Evolutionary conservation across 192 early-diverging fungal species (phyloP), one percentile per base, ranked within the genome.

Genomic region (Ambispora gerdemannii): DNA sequence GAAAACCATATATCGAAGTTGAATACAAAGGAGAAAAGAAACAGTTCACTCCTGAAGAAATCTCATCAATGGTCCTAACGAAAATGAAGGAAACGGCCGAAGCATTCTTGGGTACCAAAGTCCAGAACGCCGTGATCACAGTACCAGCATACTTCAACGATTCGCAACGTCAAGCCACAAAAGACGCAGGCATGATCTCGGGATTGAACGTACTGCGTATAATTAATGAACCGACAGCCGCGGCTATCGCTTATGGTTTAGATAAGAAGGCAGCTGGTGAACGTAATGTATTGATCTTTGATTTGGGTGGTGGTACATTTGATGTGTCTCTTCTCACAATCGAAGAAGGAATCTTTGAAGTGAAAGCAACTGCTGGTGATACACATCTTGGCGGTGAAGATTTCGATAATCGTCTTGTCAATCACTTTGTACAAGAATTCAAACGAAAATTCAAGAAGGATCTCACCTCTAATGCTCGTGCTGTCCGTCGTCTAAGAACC

Each of bases 61-160:
- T 98, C 81, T 97, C 94, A 47, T 92, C 94, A 75, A 97, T 98
- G 95, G 92, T 98, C 35, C 88, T 98, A 56, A 71, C 84, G 80
- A 98, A 98, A 92, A 98, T 98, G 96, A 92, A 92, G 82, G 95
- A 98, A 87, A 96, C 90, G 71, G 95, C 96, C 78, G 91, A 92
- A 83, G 87, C 88, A 36, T 94, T 92, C 77, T 87, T 98, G 74
- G 95, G 94, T 77, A 80, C 78, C 80, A 80, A 76, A 50, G 87
- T 93, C 78, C 87, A 80, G 77, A 88, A 98, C 81, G 96, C 96
- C 62, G 96, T 98, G 74, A 85, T 98, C 74, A 98, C 96, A 70
- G 96, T 98, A 69, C 96, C 96, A 50, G 94, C 95, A 74, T 95
- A 97, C 86, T 97, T 97, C 86, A 97, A 96, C 85, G 95, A 97